phyloP scores from a whole-genome alignment of 129 eudicot genomes.

The Erigeron canadensis region DNA sequence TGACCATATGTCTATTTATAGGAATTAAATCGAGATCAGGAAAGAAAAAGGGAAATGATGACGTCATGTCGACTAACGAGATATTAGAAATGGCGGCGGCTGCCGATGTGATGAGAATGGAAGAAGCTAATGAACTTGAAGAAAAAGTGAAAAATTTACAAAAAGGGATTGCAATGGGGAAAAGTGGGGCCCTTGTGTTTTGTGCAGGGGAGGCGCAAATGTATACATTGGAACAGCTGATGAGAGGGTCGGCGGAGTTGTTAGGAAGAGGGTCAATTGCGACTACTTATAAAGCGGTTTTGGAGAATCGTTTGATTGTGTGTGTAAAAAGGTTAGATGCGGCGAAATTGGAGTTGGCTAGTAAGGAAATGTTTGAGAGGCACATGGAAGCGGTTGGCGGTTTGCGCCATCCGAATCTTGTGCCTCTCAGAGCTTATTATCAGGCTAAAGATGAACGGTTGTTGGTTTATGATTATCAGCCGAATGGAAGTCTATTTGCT shows the following conservation, averaged over 20 bases:
- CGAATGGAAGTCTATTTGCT: constrained; percentile 76
- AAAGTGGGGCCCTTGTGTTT: constrained; percentile 71
- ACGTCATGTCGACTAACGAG: constrained; percentile 28
- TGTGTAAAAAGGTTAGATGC: constrained; percentile 81
- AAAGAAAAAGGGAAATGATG: constrained; percentile 4
- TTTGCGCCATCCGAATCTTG: constrained; percentile 78
- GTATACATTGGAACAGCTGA: constrained; percentile 75
- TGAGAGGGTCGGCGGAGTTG: constrained; percentile 83
- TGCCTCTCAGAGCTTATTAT: constrained; percentile 72
- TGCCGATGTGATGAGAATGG: constrained; percentile 72
- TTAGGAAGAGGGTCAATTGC: constrained; percentile 76
- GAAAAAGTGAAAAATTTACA: constrained; percentile 67
- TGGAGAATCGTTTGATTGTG: constrained; percentile 70
- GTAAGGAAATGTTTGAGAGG: constrained; percentile 61
- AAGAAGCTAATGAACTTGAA: constrained; percentile 67
- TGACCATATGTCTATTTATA: constrained; percentile 38
- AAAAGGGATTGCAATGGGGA: constrained; percentile 47
- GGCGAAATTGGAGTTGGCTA: constrained; percentile 46
- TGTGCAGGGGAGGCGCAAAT: constrained; percentile 70
- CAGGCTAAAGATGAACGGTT: constrained; percentile 80
- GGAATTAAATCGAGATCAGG: constrained; percentile 17
- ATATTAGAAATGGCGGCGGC: constrained; percentile 38
- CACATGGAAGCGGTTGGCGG: constrained; percentile 86
- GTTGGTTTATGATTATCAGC: constrained; percentile 78
- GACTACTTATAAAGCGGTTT: constrained; percentile 80